Conservation (phyloP, 2,329 filamentous ascomycete species). For the Chalaropsis thielavioides region DNA sequence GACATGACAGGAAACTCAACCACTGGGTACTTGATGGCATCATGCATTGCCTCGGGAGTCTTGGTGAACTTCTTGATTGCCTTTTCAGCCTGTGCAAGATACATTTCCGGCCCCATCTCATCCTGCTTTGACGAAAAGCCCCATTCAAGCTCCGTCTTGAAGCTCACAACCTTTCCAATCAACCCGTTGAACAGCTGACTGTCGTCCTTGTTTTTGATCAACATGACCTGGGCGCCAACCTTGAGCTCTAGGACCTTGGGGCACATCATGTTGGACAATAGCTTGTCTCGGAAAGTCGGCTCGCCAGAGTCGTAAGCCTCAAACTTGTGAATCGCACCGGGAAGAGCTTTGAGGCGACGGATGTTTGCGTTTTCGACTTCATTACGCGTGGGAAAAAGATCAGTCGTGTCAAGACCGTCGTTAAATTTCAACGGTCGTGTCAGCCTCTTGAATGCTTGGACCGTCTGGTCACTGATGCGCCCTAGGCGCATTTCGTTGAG, state of each 20-base stretch:
- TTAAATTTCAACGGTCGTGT: conserved; percentile 55
- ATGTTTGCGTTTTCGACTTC: conserved; percentile 85
- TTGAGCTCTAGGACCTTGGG: conserved; percentile 69
- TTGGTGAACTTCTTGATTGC: conserved; percentile 43
- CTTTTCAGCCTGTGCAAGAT: conserved; percentile 30
- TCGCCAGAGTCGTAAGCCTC: conserved; percentile 68
- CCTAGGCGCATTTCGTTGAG: conserved; percentile 96
- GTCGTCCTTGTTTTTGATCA: conserved; percentile 99
- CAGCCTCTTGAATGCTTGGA: conserved; percentile 60
- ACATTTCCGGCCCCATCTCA: conserved; percentile 30
- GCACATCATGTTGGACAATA: conserved; percentile 86
- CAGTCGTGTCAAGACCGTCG: conserved; percentile 58
- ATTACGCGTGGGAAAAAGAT: conserved; percentile 78
- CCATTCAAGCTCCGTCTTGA: conserved; percentile 43
- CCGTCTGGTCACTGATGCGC: conserved; percentile 59
- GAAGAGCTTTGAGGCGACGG: conserved; percentile 54
- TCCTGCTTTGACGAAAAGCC: conserved; percentile 21
- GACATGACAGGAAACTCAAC: conserved; percentile 63
- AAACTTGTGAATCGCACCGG: conserved; percentile 53
- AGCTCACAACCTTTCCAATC: conserved; percentile 68
- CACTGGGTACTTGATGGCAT: conserved; percentile 55
- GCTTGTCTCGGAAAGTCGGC: conserved; percentile 52
- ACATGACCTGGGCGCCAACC: conserved; percentile 90
- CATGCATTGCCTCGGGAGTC: conserved; percentile 31
- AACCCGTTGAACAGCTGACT: conserved; percentile 77